Base-by-base conservation (phyloP, 2,329 filamentous ascomycete species). In the Neofusicoccum laricinum region DNA sequence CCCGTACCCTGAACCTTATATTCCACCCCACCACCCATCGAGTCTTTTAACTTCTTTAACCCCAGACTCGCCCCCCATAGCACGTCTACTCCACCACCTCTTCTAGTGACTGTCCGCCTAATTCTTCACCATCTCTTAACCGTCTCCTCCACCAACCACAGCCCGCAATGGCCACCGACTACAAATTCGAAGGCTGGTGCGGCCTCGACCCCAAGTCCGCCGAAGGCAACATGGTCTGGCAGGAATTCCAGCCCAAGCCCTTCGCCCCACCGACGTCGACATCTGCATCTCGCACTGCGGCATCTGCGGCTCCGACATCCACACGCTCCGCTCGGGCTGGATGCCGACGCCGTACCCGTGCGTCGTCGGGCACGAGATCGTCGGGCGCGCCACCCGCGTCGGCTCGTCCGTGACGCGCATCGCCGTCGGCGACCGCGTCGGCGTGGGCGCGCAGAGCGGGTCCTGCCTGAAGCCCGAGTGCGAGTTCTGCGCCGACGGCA, bases 381-480 rank as follows among this genome's bases (percentile, higher is more conserved):
- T 80, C 50, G 78, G 78, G 4, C 69, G 70, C 21, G 70, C 78
- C 34, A 72, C 75, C 1, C 73, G 74, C 14, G 67, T 76, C 2
- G 78, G 78, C 12, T 67, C 15, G 32, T 12, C 34, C 34, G 63
- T 80, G 10, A 76, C 74, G 21, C 71, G 76, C 25, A 81, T 90
- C 74, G 80, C 84, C 59, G 70, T 88, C 34, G 88, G 89, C 49
- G 86, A 89, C 70, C 82, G 87, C 4, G 82, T 81, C 8, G 84
- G 84, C 59, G 82, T 84, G 17, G 84, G 83, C 55, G 79, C 79
- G 55, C 80, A 81, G 65, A 79, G 77, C 21, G 80, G 75, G 32
- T 80, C 77, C 63, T 85, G 84, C 71, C 77, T 83, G 61, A 68
- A 70, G 50, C 65, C 69, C 0, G 72, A 82, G 46, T 88, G 86